Evolutionary conservation across 306 rosid species (phyloP).

Genomic region (Myrica gale): DNA sequence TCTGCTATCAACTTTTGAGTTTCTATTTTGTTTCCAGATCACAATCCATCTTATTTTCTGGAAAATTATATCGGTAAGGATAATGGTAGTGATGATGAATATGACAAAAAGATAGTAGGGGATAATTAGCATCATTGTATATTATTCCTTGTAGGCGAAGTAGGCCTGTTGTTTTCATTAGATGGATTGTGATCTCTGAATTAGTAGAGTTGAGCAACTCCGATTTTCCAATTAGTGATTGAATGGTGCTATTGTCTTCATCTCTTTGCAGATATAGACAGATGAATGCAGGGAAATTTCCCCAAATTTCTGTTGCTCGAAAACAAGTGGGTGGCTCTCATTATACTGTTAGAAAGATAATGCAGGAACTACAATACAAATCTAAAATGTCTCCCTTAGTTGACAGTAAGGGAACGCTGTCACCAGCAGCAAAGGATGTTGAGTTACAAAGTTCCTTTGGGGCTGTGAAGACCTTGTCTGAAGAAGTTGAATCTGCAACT

Average conservation of each 20-base stretch:
- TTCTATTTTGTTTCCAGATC: too few species aligned
- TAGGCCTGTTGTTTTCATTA: background rate
- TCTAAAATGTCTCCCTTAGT: constrained; percentile 32
- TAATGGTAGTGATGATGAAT: background rate
- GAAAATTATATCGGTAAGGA: background rate
- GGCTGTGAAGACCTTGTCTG: constrained; percentile 22
- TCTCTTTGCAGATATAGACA: constrained; percentile 51
- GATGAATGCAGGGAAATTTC: constrained; percentile 54
- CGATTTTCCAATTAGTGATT: background rate
- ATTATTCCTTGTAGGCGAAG: background rate
- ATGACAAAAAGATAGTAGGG: background rate
- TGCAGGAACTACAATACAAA: constrained; percentile 52
- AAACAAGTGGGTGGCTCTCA: constrained; percentile 62
- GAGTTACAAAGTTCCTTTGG: constrained; percentile 20
- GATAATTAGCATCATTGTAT: background rate
- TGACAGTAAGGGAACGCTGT: background rate
- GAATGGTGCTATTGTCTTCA: background rate
- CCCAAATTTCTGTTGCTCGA: constrained; percentile 24
- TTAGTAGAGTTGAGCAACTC: background rate
- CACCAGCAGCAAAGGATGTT: background rate
- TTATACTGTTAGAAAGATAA: constrained; percentile 47
- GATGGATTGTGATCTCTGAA: background rate
- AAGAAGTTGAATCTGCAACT: constrained; percentile 32
- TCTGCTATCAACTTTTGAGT: too few species aligned
- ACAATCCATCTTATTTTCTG: too few species aligned